These are phyloP conservation scores for Chaetomidium leptoderma DNA, from an alignment of 495 filamentous ascomycete species.

Conservation along the genomic window DNA sequence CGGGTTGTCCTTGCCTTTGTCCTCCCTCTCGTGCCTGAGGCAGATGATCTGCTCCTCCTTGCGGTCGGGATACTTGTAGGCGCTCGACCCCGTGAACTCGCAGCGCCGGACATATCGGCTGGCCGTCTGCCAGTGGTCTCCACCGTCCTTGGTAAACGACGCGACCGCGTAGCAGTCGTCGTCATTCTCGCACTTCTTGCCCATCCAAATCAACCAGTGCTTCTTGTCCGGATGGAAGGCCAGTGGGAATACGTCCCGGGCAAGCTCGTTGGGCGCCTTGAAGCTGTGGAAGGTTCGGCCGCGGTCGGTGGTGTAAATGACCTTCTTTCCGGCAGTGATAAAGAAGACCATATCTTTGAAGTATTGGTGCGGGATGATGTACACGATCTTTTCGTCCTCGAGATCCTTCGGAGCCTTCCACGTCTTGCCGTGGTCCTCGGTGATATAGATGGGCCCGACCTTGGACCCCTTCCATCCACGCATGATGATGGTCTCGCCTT, in stretches of 20 bases:
- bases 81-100: slow-evolving; percentile 67
- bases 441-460: slow-evolving; percentile 57
- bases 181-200: slow-evolving; percentile 52
- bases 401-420: slow-evolving; percentile 60
- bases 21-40: slow-evolving; percentile 64
- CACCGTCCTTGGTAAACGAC: slow-evolving; percentile 67
- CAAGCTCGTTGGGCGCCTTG: slow-evolving; percentile 46
- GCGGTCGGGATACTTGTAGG: slow-evolving; percentile 60
- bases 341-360: slow-evolving; percentile 82
- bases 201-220: slow-evolving; percentile 90
- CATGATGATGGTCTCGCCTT: slow-evolving; percentile 83
- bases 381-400: slow-evolving; percentile 57
- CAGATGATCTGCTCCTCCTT: slow-evolving; percentile 73
- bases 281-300: slow-evolving; percentile 65
- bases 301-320: slow-evolving; percentile 74
- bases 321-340: slow-evolving; percentile 60
- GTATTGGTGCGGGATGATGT: slow-evolving; percentile 69
- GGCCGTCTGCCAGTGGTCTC: slow-evolving; percentile 67
- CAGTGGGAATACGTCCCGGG: slow-evolving; percentile 40
- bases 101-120: slow-evolving; percentile 68
- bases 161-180: slow-evolving; percentile 65
- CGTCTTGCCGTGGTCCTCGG: slow-evolving; percentile 77
- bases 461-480: slow-evolving; percentile 40
- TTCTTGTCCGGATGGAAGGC: slow-evolving; percentile 75
- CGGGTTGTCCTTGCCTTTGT: slow-evolving; percentile 57